Evolutionary conservation across 805 yeast genomes (phyloP).

Genomic region (Pichia ethanolica): DNA sequence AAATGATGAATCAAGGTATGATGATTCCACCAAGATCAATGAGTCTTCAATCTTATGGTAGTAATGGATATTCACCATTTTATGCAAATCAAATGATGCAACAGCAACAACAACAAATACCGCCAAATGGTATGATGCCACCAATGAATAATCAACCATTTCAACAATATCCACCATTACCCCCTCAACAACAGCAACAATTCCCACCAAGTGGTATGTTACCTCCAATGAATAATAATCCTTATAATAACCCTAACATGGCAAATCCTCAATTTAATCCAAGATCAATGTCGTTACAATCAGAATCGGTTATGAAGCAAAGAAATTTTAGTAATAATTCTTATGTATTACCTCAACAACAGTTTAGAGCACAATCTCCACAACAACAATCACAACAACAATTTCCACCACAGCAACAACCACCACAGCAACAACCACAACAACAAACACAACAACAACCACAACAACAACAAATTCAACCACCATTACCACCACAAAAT

Average conservation of each 20-base stretch:
- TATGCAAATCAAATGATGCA: no score
- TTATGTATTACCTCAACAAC: no score
- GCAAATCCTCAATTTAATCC: not conserved
- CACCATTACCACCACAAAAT: not conserved
- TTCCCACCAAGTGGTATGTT: not conserved
- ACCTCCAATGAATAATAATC: not conserved
- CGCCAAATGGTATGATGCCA: not conserved
- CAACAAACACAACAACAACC: slow-evolving; percentile 7
- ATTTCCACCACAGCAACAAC: not conserved
- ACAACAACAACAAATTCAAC: not conserved
- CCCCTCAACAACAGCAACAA: not conserved
- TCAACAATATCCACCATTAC: no score
- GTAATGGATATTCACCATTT: not conserved
- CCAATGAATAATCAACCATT: not conserved
- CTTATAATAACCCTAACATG: not conserved
- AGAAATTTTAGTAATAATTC: not conserved
- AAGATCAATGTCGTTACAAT: slow-evolving; percentile 14
- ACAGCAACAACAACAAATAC: not conserved
- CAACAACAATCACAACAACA: no score
- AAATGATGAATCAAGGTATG: no score
- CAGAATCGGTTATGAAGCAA: slow-evolving; percentile 3
- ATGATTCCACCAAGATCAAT: slow-evolving; percentile 28
- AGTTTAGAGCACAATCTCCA: not conserved
- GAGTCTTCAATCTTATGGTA: slow-evolving; percentile 20
- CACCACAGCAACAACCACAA: slow-evolving; percentile 16